These are phyloP conservation scores for Ziziphus jujuba DNA, from an alignment of 306 rosid genomes.

Conservation along the genomic window DNA sequence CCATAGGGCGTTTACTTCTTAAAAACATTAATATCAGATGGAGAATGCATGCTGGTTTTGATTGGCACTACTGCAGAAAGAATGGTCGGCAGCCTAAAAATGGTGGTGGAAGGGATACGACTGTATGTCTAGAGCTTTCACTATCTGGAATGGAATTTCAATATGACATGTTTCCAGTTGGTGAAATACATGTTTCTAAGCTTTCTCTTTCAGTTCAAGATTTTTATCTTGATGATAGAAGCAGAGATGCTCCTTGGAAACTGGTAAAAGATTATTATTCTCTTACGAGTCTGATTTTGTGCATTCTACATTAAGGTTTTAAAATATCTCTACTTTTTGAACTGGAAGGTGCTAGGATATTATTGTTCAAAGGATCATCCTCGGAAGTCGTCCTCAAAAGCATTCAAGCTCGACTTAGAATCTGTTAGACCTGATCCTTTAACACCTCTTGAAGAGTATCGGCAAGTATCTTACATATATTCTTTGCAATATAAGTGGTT, in stretches of 20 bases:
- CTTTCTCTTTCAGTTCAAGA: slow-evolving; percentile 78
- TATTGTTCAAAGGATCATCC: slow-evolving; percentile 85
- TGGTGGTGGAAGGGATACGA: slow-evolving; percentile 51
- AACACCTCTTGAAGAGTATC: slow-evolving; percentile 94
- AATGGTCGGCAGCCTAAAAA: slow-evolving; percentile 37
- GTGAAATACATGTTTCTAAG: slow-evolving; percentile 70
- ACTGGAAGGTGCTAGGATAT: slow-evolving; percentile 77
- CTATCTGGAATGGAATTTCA: slow-evolving; percentile 72
- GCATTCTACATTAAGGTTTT: slow-evolving; percentile 28
- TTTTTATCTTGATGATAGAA: slow-evolving; percentile 68
- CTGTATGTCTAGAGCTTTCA: slow-evolving; percentile 58
- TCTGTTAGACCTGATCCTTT: slow-evolving; percentile 93
- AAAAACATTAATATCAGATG: slow-evolving; percentile 73
- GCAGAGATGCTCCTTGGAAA: slow-evolving; percentile 91
- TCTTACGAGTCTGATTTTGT: slow-evolving; percentile 18
- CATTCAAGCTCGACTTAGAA: slow-evolving; percentile 90
- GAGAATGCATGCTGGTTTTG: slow-evolving; percentile 84
- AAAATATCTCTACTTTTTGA: slow-evolving; percentile 24
- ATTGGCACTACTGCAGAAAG: slow-evolving; percentile 50
- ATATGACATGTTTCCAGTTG: slow-evolving; percentile 70
- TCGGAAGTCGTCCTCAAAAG: slow-evolving; percentile 77
- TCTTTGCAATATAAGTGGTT: neutral
- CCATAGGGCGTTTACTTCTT: slow-evolving; percentile 67
- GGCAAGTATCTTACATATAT: slow-evolving; percentile 35
- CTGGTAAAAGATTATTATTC: slow-evolving; percentile 51